Evolutionary conservation across 805 yeast species (phyloP).

Genomic region (Starmera dryadoides): DNA sequence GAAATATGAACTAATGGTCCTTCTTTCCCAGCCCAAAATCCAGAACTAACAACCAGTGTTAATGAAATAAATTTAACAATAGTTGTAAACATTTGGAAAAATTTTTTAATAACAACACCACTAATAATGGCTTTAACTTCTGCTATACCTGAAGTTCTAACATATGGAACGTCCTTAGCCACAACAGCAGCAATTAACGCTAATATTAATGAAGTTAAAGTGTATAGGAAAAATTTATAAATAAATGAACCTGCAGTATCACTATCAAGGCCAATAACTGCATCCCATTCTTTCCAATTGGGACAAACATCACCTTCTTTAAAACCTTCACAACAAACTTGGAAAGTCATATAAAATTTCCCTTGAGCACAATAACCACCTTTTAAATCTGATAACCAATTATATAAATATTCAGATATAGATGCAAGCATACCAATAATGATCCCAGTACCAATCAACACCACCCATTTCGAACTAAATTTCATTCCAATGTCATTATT

Average conservation of each 20-base stretch:
- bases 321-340: conserved; percentile 23
- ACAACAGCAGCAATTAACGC: conserved; percentile 30
- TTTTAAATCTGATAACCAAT: conserved; percentile 43
- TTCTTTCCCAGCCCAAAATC: conserved; percentile 79
- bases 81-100: conserved; percentile 47
- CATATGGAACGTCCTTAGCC: conserved; percentile 26
- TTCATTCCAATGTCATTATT: neutral
- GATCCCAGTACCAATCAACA: conserved; percentile 37
- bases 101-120: conserved; percentile 51
- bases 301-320: conserved; percentile 24
- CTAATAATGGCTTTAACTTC: conserved; percentile 63
- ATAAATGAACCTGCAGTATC: conserved; percentile 22
- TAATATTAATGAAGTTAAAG: conserved; percentile 28
- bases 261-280: conserved; percentile 14
- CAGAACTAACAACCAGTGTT: conserved; percentile 62
- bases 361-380: conserved; percentile 41
- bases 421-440: conserved; percentile 42
- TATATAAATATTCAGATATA: conserved; percentile 40
- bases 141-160: conserved; percentile 59
- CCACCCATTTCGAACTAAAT: conserved; percentile 34
- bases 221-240: conserved; percentile 28
- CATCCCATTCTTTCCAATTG: conserved; percentile 26
- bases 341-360: conserved; percentile 17
- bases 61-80: conserved; percentile 50
- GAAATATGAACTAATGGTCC: conserved; percentile 83